A percentile compares a stretch with the other conserved stretches of the same genome.
Evolutionary conservation across 768 basidiomycete species (phyloP).

Genomic region (Mycena latifolia): DNA sequence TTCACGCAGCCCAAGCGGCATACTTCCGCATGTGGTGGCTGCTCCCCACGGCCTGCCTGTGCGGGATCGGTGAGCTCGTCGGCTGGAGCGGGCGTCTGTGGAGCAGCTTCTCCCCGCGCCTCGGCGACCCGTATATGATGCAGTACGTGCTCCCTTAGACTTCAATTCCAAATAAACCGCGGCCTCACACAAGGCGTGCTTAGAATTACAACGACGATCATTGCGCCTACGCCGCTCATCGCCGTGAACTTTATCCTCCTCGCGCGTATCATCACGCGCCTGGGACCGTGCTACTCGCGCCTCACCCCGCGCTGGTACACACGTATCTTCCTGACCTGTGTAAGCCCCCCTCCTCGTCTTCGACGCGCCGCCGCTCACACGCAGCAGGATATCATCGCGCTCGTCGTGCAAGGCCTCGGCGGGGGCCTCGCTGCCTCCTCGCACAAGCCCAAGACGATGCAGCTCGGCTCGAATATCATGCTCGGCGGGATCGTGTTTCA

Average conservation of each 20-base stretch:
- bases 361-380: not conserved
- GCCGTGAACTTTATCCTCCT: slow-evolving; percentile 62
- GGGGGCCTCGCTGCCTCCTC: slow-evolving; percentile 53
- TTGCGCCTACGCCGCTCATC: slow-evolving; percentile 68
- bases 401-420: slow-evolving; percentile 55
- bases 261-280: slow-evolving; percentile 44
- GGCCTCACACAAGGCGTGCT: too few species aligned
- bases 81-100: slow-evolving; percentile 71
- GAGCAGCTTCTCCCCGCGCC: slow-evolving; percentile 52
- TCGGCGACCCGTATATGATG: slow-evolving; percentile 50
- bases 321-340: slow-evolving; percentile 28
- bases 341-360: not conserved
- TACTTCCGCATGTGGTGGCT: slow-evolving; percentile 65
- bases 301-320: slow-evolving; percentile 38
- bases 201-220: slow-evolving; percentile 58
- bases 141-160: slow-evolving; percentile 52
- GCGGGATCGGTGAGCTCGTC: too few species aligned
- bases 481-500: slow-evolving; percentile 74
- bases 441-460: not conserved
- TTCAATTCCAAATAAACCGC: too few species aligned
- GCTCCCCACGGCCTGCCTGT: slow-evolving; percentile 59
- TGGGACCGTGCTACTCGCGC: slow-evolving; percentile 55
- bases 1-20: slow-evolving; percentile 59
- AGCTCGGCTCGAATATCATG: slow-evolving; percentile 53
- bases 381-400: slow-evolving; percentile 44